These are phyloP conservation scores for Podospora didyma DNA, from an alignment of 495 filamentous ascomycete genomes.

Conservation along the genomic window DNA sequence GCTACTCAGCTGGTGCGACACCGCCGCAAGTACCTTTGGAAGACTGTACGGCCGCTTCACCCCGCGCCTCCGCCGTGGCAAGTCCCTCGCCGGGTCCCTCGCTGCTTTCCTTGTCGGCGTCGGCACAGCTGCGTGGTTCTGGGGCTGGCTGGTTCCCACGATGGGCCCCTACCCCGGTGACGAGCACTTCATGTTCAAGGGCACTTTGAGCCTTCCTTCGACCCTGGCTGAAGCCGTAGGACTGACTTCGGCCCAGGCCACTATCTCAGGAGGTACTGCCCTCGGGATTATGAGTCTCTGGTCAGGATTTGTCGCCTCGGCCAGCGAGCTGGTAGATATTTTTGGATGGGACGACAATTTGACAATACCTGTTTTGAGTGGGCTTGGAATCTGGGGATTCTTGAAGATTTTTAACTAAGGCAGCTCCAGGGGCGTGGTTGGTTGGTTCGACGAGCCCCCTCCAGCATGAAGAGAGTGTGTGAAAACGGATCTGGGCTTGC, in stretches of 20 bases:
- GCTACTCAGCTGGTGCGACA: slow-evolving; percentile 95
- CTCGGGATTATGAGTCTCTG: slow-evolving; percentile 82
- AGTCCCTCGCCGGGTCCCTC: slow-evolving; percentile 83
- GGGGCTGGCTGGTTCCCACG: slow-evolving; percentile 76
- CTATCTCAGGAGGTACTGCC: slow-evolving; percentile 64
- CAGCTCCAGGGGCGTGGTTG: background rate
- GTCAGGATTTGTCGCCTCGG: slow-evolving; percentile 80
- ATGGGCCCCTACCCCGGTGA: slow-evolving; percentile 63
- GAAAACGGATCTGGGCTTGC: background rate
- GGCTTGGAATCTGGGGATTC: slow-evolving; percentile 88
- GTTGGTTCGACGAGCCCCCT: background rate
- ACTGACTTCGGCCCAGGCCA: slow-evolving; percentile 40
- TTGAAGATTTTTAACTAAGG: slow-evolving; percentile 80
- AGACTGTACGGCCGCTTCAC: slow-evolving; percentile 85
- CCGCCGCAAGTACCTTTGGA: slow-evolving; percentile 90
- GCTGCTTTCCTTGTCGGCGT: slow-evolving; percentile 81
- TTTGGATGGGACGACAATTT: slow-evolving; percentile 96
- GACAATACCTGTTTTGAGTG: slow-evolving; percentile 89
- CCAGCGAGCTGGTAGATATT: slow-evolving; percentile 85
- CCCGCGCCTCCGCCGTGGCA: slow-evolving; percentile 74
- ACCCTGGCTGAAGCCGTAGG: slow-evolving; percentile 48
- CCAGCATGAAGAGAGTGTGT: background rate
- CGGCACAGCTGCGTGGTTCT: slow-evolving; percentile 76
- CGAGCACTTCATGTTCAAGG: slow-evolving; percentile 77
- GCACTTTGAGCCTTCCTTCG: slow-evolving; percentile 60